Evolutionary conservation across 1,139 yeast genomes (phyloP), one percentile per base, ranked within the genome.

Genomic region (Saccharomyces hybrid): DNA sequence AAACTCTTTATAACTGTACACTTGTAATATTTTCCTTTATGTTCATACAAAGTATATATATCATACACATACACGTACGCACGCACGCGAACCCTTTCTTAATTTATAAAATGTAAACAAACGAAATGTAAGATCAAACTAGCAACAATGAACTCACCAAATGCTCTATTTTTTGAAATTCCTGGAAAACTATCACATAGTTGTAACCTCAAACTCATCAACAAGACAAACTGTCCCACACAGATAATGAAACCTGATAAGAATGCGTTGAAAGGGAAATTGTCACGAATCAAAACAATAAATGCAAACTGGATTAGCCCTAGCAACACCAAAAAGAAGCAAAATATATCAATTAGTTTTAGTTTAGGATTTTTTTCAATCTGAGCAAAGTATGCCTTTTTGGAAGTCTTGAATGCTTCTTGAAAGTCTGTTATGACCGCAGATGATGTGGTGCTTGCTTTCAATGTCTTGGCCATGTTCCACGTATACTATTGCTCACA

Each of bases 221-320:
- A 81, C 59, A 93, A 79, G 41, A 93, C 98, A 69, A 95, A 93
- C 71, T 95, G 99, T 14, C 96, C 98, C 55, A 93, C 97, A 56
- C 98, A 88, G 44, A 90, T 77, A 56, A 87, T 81, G 68, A 93
- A 93, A 0, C 99, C 99, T 28, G 96, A 95, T 57, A 93, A 77
- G 68, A 93, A 93, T 32, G 97, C 98, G 72, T 93, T 93, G 79
- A 95, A 93, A 23, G 99, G 99, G 77, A 85, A 95, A 64, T 83
- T 88, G 31, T 68, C 71, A 51, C 98, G 96, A 53, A 90, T 82
- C 14, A 90, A 59, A 44, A 85, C 61, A 57, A 88, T 88, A 69
- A 90, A 90, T 4, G 78, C 72, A 68, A 90, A 88, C 72, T 93
- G 98, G 49, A 88, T 71, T 2, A 81, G 73, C 0, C 96, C 99